A percentile compares a stretch with the other conserved stretches of the same genome.
Conservation (phyloP, 2,329 filamentous ascomycete genomes). For the Periconia macrospinosa region DNA sequence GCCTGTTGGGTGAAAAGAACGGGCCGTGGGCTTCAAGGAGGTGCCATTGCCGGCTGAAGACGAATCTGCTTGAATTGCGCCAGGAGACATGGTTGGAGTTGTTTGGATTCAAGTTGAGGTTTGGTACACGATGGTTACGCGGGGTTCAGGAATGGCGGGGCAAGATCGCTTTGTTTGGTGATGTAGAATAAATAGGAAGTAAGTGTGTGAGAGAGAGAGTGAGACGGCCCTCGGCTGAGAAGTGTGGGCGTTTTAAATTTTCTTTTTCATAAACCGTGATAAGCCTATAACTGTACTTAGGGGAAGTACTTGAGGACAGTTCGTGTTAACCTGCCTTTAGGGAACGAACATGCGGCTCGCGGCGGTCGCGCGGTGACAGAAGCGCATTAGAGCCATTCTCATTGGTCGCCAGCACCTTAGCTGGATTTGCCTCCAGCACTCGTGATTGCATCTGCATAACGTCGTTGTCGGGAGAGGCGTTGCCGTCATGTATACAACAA, state of each 20-base stretch:
- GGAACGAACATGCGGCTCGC: conserved; percentile 7
- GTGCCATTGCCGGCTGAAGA: conserved; percentile 28
- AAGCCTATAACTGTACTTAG: conserved; percentile 16
- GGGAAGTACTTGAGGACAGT: not conserved
- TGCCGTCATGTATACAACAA: not conserved
- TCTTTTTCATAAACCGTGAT: conserved; percentile 4
- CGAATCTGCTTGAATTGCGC: conserved; percentile 32
- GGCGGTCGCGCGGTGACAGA: conserved; percentile 6
- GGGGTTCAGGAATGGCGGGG: conserved; percentile 6
- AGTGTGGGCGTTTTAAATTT: conserved; percentile 3
- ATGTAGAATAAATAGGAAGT: not conserved
- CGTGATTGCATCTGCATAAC: conserved; percentile 1
- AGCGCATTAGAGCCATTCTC: not conserved
- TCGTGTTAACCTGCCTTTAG: conserved; percentile 14
- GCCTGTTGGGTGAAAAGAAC: conserved; percentile 41
- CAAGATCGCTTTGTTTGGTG: conserved; percentile 2
- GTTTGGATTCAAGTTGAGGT: conserved; percentile 2
- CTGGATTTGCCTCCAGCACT: not conserved
- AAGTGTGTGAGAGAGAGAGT: not conserved
- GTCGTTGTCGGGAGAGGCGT: not conserved
- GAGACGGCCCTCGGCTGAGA: not conserved
- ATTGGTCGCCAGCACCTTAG: not conserved
- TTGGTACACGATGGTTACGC: not conserved
- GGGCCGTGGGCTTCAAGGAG: conserved; percentile 40
- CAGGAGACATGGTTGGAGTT: conserved; percentile 36